Base-by-base conservation (phyloP, 2,329 filamentous ascomycete genomes). In the Fusarium haematococcum region DNA sequence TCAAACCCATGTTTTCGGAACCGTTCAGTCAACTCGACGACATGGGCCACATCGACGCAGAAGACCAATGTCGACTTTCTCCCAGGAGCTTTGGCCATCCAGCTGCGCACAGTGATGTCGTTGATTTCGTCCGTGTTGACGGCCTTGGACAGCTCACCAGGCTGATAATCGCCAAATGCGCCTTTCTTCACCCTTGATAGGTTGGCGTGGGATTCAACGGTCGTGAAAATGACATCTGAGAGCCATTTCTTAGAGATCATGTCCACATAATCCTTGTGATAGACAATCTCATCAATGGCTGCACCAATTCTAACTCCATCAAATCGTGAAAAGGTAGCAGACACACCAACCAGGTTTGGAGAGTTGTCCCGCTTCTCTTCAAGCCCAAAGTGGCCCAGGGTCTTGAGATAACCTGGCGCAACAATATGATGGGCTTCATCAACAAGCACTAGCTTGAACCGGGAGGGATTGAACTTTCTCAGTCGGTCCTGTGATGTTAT, bases 341-440 rank as follows among this genome's bases (percentile, higher is more conserved):
- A 98, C 4, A 99, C 95, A 6, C 97, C 97, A 14, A 99, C 92
- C 16, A 99, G 86, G 20, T 91, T 89, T 0, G 94, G 92, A 1
- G 80, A 82, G 56, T 80, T 83, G 8, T 64, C 45, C 66, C 76
- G 82, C 73, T 84, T 86, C 59, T 84, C 77, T 64, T 90, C 83
- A 20, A 97, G 88, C 0, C 92, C 90, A 81, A 99, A 97, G 81
- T 98, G 91, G n/a, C 88, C 86, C 57, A 99, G 85, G 0, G 91
- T 88, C 48, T 89, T 88, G 71, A 97, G 87, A 79, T 98, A 98
- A 9, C 91, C 91, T 2, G 90, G 88, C 1, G 97, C 94, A 52
- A 98, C 95, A 63, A 98, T 97, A 82, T 99, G 97, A 81, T 99
- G 97, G 6, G 96, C 97, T 83, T 99, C 97, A 75, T 99, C 97